Evolutionary conservation across 176 grass and related monocot species (phyloP).

Genomic region (Elymus sibiricus): DNA sequence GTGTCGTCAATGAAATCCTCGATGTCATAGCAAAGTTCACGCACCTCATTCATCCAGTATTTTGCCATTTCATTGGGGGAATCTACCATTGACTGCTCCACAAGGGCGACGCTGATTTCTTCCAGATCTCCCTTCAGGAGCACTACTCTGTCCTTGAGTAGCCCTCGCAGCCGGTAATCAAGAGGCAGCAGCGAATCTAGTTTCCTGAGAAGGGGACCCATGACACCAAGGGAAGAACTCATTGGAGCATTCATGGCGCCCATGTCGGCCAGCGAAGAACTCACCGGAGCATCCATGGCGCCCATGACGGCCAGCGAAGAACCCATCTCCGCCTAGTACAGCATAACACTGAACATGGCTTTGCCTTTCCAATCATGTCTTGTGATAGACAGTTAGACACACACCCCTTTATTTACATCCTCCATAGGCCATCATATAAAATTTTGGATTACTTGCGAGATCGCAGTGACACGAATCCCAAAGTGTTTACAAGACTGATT

Average conservation of each 20-base stretch:
- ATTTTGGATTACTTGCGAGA: no score
- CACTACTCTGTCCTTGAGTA: background rate
- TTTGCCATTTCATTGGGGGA: background rate
- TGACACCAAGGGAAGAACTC: background rate
- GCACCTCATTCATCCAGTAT: slow-evolving; percentile 7
- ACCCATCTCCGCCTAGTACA: no score
- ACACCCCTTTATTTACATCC: no score
- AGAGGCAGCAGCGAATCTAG: background rate
- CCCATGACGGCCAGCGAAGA: background rate
- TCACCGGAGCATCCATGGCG: background rate
- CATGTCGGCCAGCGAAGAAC: background rate
- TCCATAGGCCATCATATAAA: no score
- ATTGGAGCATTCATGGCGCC: background rate
- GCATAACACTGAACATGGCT: no score
- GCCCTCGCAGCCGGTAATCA: background rate
- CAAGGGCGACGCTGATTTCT: background rate
- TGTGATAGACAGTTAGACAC: no score
- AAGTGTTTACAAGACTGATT: no score
- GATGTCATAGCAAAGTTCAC: background rate
- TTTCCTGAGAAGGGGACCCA: slow-evolving; percentile 10
- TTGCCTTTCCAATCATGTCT: no score
- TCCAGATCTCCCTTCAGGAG: background rate
- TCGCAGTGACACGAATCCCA: no score
- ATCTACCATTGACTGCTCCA: background rate
- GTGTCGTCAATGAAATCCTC: background rate